A percentile compares a stretch with the other conserved stretches of the same genome.
These are phyloP conservation scores for Sporothrix mexicana DNA, from an alignment of 2,329 filamentous ascomycete species.

Conservation along the genomic window DNA sequence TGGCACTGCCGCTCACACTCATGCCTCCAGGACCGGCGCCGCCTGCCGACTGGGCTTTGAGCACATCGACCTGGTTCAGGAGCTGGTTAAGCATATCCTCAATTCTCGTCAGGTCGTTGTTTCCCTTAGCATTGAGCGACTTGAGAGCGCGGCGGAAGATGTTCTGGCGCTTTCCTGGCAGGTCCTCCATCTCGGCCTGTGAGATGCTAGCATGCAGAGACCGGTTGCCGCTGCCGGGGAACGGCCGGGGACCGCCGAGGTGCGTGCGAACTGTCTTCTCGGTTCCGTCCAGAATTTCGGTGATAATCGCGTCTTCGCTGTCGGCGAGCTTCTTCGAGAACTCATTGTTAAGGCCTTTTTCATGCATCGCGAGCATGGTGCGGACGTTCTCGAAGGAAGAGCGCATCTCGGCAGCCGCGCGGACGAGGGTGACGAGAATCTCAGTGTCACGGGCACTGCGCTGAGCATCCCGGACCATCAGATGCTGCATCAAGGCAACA, in stretches of 20 bases:
- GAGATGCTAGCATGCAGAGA: slow-evolving; percentile 61
- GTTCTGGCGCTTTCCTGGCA: slow-evolving; percentile 81
- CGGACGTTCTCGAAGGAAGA: slow-evolving; percentile 96
- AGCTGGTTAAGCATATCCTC: slow-evolving; percentile 92
- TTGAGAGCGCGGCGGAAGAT: slow-evolving; percentile 95
- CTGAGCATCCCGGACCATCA: slow-evolving; percentile 96
- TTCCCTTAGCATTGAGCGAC: slow-evolving; percentile 84
- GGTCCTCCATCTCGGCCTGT: slow-evolving; percentile 62
- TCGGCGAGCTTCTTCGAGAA: slow-evolving; percentile 76
- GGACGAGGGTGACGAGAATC: slow-evolving; percentile 91
- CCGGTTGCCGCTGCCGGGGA: slow-evolving; percentile 68
- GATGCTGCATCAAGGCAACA: slow-evolving; percentile 95
- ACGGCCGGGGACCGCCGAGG: slow-evolving; percentile 84
- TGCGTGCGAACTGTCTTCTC: slow-evolving; percentile 83
- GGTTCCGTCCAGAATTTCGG: slow-evolving; percentile 84
- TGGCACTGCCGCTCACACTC: slow-evolving; percentile 43
- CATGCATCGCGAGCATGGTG: slow-evolving; percentile 85
- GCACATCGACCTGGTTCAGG: slow-evolving; percentile 85
- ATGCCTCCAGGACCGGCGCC: slow-evolving; percentile 37
- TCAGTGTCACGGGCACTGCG: slow-evolving; percentile 95
- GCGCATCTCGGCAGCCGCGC: slow-evolving; percentile 94
- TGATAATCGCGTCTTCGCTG: slow-evolving; percentile 87
- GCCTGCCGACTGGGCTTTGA: slow-evolving; percentile 66
- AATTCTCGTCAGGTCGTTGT: slow-evolving; percentile 85
- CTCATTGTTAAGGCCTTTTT: slow-evolving; percentile 83